Conservation (phyloP, 1,139 yeast species). For the Spathaspora sp. region DNA sequence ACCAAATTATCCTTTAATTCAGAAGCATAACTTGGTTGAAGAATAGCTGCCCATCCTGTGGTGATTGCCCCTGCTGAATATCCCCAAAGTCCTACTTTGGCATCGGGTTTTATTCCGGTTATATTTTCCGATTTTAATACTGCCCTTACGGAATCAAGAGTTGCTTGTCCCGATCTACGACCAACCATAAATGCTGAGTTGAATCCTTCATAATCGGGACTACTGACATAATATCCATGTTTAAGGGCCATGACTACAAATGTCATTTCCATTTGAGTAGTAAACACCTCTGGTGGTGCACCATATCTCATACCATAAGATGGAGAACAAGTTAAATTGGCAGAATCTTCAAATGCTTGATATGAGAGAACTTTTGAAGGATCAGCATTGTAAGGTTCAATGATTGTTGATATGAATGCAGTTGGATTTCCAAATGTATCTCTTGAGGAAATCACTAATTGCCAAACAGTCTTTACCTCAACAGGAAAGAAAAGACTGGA, state of each 20-base stretch:
- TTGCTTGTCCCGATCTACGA: slow-evolving; percentile 22
- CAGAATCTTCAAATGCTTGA: slow-evolving; percentile 17
- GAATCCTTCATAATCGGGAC: slow-evolving; percentile 27
- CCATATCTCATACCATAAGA: slow-evolving; percentile 17
- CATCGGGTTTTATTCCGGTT: slow-evolving; percentile 22
- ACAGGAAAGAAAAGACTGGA: slow-evolving; percentile 17
- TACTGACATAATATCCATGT: slow-evolving; percentile 26
- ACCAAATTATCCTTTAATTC: slow-evolving; percentile 24
- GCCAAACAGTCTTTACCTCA: slow-evolving; percentile 26
- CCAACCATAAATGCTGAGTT: slow-evolving; percentile 25
- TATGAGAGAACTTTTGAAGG: slow-evolving; percentile 23
- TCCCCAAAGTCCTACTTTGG: slow-evolving; percentile 25
- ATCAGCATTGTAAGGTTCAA: slow-evolving; percentile 30
- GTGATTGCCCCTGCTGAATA: slow-evolving; percentile 32
- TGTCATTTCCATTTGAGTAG: slow-evolving; percentile 20
- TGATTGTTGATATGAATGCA: slow-evolving; percentile 32
- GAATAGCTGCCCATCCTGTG: slow-evolving; percentile 28
- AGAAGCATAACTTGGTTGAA: slow-evolving; percentile 36
- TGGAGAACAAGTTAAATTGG: slow-evolving; percentile 15
- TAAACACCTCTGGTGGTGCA: slow-evolving; percentile 11
- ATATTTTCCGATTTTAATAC: slow-evolving; percentile 16
- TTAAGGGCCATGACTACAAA: slow-evolving; percentile 20
- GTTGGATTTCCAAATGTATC: slow-evolving; percentile 31
- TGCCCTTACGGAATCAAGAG: slow-evolving; percentile 24
- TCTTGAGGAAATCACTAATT: slow-evolving; percentile 31